These are phyloP conservation scores for Plenodomus biglobosus DNA, from an alignment of 2,329 filamentous ascomycete genomes.

Conservation along the genomic window DNA sequence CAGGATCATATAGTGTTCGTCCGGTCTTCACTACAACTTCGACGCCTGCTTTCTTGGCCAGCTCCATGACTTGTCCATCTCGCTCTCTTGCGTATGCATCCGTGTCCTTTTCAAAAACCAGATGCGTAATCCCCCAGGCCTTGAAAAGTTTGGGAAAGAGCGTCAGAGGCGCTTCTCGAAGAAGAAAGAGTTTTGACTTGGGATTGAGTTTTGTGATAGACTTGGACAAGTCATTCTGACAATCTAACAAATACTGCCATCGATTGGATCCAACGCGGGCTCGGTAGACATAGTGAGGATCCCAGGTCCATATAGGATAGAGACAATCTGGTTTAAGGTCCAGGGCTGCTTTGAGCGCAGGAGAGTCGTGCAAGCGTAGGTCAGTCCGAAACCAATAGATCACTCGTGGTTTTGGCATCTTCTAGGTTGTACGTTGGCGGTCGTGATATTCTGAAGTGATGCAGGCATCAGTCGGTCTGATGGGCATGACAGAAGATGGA, in stretches of 20 bases:
- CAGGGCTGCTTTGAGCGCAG: conserved; percentile 70
- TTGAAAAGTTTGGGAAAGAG: conserved; percentile 72
- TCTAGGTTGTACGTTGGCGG: neutral
- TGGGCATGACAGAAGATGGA: neutral
- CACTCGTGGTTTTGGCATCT: conserved; percentile 55
- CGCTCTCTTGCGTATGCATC: conserved; percentile 69
- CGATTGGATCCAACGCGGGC: conserved; percentile 70
- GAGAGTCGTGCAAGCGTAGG: conserved; percentile 74
- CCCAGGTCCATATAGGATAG: conserved; percentile 79
- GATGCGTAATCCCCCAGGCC: conserved; percentile 71
- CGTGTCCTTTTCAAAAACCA: conserved; percentile 79
- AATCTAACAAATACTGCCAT: conserved; percentile 74
- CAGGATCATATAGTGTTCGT: conserved; percentile 72
- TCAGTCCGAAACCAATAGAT: conserved; percentile 82
- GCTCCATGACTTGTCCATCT: conserved; percentile 60
- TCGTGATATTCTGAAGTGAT: neutral
- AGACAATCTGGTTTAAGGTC: conserved; percentile 68
- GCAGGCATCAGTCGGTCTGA: neutral
- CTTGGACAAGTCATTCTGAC: conserved; percentile 68
- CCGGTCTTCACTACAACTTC: conserved; percentile 66
- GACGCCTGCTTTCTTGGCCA: conserved; percentile 67
- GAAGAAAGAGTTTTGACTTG: conserved; percentile 69
- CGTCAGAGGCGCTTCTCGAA: conserved; percentile 72
- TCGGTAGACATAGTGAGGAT: conserved; percentile 76
- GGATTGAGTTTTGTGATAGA: conserved; percentile 69